These are phyloP conservation scores for Nepenthes alata DNA, from an alignment of 179 eudicot genomes.

Conservation along the genomic window DNA sequence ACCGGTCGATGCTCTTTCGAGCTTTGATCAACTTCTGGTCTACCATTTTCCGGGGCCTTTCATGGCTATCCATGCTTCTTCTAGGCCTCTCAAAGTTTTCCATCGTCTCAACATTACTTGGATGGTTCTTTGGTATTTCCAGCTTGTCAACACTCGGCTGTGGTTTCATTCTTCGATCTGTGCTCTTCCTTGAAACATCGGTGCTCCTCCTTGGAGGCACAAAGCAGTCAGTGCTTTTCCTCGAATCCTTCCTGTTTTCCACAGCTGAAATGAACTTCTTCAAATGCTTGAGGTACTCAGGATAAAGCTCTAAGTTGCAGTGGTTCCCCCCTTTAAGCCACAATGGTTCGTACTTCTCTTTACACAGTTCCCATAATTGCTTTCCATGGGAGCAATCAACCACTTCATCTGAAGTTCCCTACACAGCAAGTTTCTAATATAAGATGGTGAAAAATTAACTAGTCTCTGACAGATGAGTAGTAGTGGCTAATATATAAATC, in stretches of 20 bases:
- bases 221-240: slow-evolving; percentile 43
- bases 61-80: slow-evolving; percentile 52
- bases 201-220: slow-evolving; percentile 49
- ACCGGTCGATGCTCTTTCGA: slow-evolving; percentile 51
- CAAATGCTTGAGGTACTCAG: slow-evolving; percentile 50
- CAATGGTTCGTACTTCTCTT: slow-evolving; percentile 57
- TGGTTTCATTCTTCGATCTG: slow-evolving; percentile 48
- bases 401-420: slow-evolving; percentile 70
- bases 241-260: slow-evolving; percentile 33
- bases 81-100: slow-evolving; percentile 39
- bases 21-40: slow-evolving; percentile 42
- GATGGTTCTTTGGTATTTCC: slow-evolving; percentile 25
- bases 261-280: slow-evolving; percentile 46
- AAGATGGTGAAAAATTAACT: not conserved
- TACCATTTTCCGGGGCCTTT: slow-evolving; percentile 41
- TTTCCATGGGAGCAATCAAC: slow-evolving; percentile 60
- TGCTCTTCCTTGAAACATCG: slow-evolving; percentile 47
- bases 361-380: slow-evolving; percentile 60
- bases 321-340: slow-evolving; percentile 62
- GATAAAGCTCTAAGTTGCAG: slow-evolving; percentile 53
- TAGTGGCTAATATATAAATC: no score
- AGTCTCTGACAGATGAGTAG: no score
- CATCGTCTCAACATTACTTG: slow-evolving; percentile 25
- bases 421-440: not conserved
- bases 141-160: slow-evolving; percentile 35